Conservation (phyloP, 2,329 filamentous ascomycete genomes). For the Cordyceps farinosa region DNA sequence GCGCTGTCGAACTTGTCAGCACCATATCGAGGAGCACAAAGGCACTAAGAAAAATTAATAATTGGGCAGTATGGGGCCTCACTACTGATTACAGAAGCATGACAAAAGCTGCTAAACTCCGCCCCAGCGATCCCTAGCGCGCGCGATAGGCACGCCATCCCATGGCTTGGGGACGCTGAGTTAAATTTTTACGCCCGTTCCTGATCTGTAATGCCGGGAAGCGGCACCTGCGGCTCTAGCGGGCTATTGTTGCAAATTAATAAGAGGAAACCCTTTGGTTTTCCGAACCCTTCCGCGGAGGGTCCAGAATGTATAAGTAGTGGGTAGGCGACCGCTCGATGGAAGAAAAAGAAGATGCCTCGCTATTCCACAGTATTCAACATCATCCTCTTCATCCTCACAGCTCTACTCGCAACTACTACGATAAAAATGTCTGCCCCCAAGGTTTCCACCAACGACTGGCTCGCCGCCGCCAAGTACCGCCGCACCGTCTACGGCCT, state of each 20-base stretch:
- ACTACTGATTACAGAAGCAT: constrained; percentile 13
- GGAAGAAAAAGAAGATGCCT: background rate
- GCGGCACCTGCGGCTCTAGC: background rate
- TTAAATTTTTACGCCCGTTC: background rate
- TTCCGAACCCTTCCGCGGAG: background rate
- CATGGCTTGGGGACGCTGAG: background rate
- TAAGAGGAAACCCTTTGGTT: background rate
- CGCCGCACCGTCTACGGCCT: constrained; percentile 69
- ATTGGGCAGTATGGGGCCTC: background rate
- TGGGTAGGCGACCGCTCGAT: background rate
- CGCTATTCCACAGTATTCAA: constrained; percentile 8
- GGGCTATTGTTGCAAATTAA: background rate
- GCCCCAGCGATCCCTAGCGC: background rate
- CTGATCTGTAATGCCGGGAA: background rate
- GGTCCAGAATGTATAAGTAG: constrained; percentile 9
- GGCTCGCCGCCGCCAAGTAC: constrained; percentile 62
- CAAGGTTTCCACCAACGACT: constrained; percentile 42
- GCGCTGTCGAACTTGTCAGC: background rate
- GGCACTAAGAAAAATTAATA: background rate
- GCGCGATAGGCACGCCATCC: constrained; percentile 11
- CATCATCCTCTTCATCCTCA: constrained; percentile 4
- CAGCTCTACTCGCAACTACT: constrained; percentile 21
- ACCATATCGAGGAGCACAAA: background rate
- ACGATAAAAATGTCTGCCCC: constrained; percentile 41
- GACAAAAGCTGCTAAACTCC: constrained; percentile 5